Evolutionary conservation across 345 rosid species (phyloP).

Genomic region (Syzygium aromaticum): DNA sequence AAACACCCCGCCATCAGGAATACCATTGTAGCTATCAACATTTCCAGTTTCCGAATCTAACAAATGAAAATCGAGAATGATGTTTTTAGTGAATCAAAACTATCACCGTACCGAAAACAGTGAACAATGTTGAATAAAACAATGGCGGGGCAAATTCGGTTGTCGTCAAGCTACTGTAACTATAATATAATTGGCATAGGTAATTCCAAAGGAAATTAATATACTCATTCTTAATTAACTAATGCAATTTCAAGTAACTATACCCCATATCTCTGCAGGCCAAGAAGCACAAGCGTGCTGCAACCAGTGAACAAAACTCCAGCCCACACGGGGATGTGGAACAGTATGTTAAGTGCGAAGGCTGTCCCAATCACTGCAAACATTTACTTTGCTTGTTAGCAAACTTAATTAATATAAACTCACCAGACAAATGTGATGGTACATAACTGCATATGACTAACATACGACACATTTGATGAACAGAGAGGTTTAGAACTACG

Average conservation of each 20-base stretch:
- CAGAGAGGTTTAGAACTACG: background rate
- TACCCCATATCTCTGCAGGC: constrained; percentile 61
- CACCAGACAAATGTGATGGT: background rate
- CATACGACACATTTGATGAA: background rate
- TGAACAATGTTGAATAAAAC: background rate
- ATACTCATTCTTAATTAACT: background rate
- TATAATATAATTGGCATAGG: background rate
- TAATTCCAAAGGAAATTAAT: background rate
- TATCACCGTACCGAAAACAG: background rate
- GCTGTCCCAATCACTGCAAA: constrained; percentile 58
- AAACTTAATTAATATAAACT: background rate
- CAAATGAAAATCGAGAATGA: too few species aligned
- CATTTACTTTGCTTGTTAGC: background rate
- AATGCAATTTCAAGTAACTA: background rate
- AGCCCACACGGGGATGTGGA: constrained; percentile 37
- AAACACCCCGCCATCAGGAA: constrained; percentile 7
- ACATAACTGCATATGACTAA: background rate
- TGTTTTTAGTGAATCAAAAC: background rate
- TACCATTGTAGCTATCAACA: background rate
- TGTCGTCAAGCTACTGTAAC: background rate
- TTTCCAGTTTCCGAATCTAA: constrained; percentile 8
- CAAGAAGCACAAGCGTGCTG: constrained; percentile 55
- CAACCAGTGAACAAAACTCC: constrained; percentile 52
- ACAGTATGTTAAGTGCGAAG: constrained; percentile 42
- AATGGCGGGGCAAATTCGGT: background rate